phyloP scores from a whole-genome alignment of 257 asterid species.

The Plantago ovata region DNA sequence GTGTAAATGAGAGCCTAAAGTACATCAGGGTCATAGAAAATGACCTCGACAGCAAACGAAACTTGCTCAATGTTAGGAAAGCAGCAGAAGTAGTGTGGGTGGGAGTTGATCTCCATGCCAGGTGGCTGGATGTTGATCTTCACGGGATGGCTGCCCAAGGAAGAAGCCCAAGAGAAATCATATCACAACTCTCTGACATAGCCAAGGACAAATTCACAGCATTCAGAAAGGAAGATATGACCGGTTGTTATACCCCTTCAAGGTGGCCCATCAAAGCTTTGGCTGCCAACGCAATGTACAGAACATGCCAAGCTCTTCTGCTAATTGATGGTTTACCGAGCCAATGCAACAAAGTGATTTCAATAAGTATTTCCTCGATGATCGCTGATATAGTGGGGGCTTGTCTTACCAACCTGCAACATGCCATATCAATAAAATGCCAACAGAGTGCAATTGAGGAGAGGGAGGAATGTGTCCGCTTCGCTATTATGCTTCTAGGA shows the following conservation, averaged over 20 bases:
- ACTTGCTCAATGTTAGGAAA: slow-evolving; percentile 41
- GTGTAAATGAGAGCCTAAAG: slow-evolving; percentile 51
- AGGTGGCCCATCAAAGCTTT: slow-evolving; percentile 60
- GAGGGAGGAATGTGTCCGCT: slow-evolving; percentile 46
- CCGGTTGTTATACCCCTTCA: slow-evolving; percentile 38
- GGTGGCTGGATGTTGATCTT: slow-evolving; percentile 68
- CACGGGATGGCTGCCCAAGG: slow-evolving; percentile 31
- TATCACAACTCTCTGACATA: slow-evolving; percentile 46
- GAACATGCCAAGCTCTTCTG: slow-evolving; percentile 63
- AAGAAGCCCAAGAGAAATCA: slow-evolving; percentile 34
- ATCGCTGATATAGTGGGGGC: slow-evolving; percentile 61
- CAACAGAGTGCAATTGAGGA: slow-evolving; percentile 48
- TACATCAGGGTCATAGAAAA: slow-evolving; percentile 49
- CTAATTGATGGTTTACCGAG: slow-evolving; percentile 24
- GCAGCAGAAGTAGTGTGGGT: slow-evolving; percentile 69
- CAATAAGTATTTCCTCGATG: slow-evolving; percentile 42
- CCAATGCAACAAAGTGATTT: slow-evolving; percentile 32
- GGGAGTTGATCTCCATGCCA: slow-evolving; percentile 59
- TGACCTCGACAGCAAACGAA: slow-evolving; percentile 32
- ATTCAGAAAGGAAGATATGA: slow-evolving; percentile 30
- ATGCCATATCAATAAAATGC: slow-evolving; percentile 50
- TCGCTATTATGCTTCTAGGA: slow-evolving; percentile 57
- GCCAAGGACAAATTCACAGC: slow-evolving; percentile 48
- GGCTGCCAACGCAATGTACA: slow-evolving; percentile 78
- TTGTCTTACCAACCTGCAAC: slow-evolving; percentile 60